These are phyloP conservation scores for Trichoderma aggressivum DNA, from an alignment of 2,329 filamentous ascomycete genomes.

Conservation along the genomic window DNA sequence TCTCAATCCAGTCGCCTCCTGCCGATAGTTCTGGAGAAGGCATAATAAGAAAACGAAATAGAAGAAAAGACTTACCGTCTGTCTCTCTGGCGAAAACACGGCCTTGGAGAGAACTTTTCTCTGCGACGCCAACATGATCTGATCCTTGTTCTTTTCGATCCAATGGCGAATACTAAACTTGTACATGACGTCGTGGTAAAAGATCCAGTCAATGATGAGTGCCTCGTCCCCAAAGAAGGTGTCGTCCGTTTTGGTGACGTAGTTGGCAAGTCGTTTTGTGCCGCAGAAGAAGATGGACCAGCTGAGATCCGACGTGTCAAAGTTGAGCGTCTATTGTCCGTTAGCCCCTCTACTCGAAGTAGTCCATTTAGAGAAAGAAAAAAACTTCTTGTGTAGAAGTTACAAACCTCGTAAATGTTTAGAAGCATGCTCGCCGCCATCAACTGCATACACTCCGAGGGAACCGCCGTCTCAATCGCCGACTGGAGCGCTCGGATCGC, in stretches of 20 bases:
- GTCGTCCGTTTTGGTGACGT: background rate
- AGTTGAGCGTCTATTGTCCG: conserved; percentile 9
- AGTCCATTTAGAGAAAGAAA: too few species aligned
- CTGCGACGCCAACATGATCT: conserved; percentile 1
- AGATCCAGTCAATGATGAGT: conserved; percentile 17
- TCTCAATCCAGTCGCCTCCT: too few species aligned
- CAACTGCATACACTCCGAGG: conserved; percentile 2
- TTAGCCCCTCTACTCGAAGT: background rate
- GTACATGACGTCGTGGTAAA: conserved; percentile 19
- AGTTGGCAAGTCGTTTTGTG: conserved; percentile 8
- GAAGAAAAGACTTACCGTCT: background rate
- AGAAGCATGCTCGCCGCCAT: conserved; percentile 18
- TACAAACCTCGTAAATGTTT: conserved; percentile 10
- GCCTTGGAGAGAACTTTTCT: conserved; percentile 14
- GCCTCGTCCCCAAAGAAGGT: conserved; percentile 9
- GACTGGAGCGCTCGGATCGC: conserved; percentile 8
- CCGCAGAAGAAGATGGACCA: conserved; percentile 19
- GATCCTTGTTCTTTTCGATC: background rate
- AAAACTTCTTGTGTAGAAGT: background rate
- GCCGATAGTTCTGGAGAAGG: background rate
- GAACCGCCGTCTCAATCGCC: conserved; percentile 11
- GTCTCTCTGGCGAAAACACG: conserved; percentile 15
- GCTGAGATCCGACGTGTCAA: conserved; percentile 14
- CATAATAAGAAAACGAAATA: background rate
- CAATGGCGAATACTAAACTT: conserved; percentile 19